Percentiles rank a stretch among this genome's conserved stretches.
phyloP scores from a whole-genome alignment of 176 grass and related monocot genomes.

The Cenchrus americanus region DNA sequence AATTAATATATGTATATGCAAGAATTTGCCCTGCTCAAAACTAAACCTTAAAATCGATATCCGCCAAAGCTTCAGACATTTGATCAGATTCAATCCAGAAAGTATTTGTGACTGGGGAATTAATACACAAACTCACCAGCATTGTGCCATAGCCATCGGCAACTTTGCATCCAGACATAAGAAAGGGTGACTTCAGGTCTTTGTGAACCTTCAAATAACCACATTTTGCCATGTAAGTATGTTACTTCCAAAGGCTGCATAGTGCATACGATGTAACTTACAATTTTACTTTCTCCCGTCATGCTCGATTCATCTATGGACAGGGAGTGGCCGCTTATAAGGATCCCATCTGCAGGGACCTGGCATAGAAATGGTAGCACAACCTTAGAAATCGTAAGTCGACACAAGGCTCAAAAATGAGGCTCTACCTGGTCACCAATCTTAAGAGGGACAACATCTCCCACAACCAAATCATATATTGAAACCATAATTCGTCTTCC shows the following conservation, averaged over 20 bases:
- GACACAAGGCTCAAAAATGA: conserved; percentile 29
- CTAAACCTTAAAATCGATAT: neutral
- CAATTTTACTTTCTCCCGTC: conserved; percentile 97
- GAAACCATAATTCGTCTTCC: conserved; percentile 79
- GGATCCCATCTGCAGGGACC: conserved; percentile 91
- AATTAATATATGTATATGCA: no score
- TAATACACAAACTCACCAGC: conserved; percentile 64
- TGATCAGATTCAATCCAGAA: neutral
- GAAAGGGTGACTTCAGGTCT: conserved; percentile 81
- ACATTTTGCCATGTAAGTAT: conserved; percentile 22
- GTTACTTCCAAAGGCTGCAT: conserved; percentile 14
- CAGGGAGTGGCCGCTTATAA: conserved; percentile 91
- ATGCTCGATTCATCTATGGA: conserved; percentile 97
- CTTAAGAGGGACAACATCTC: conserved; percentile 87
- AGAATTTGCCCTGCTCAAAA: neutral
- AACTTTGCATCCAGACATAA: conserved; percentile 99
- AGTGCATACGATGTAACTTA: conserved; percentile 47
- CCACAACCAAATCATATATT: conserved; percentile 90
- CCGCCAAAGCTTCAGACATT: neutral
- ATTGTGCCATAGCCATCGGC: conserved; percentile 93
- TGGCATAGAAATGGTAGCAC: conserved; percentile 46
- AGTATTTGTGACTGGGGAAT: neutral
- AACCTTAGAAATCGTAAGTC: neutral
- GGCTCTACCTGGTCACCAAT: conserved; percentile 91
- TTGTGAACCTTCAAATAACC: conserved; percentile 67